Evolutionary conservation across 2,329 filamentous ascomycete genomes (phyloP).

Genomic region (Ascochyta clinopodiicola): DNA sequence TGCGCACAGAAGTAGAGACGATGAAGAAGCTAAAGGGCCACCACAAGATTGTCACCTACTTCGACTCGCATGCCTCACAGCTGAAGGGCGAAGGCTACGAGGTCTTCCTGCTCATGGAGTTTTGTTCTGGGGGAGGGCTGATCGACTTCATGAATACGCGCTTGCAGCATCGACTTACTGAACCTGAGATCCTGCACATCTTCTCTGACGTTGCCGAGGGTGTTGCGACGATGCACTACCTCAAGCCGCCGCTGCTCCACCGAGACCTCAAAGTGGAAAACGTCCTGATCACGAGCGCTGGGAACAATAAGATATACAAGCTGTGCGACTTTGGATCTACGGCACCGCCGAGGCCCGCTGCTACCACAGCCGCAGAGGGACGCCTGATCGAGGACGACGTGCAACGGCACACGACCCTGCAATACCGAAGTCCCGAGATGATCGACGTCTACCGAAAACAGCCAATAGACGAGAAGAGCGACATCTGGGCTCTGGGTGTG

Average conservation of each 20-base stretch:
- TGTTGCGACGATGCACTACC: constrained; percentile 98
- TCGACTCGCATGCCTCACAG: constrained; percentile 97
- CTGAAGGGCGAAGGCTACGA: constrained; percentile 92
- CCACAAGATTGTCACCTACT: constrained; percentile 94
- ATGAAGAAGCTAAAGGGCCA: constrained; percentile 99
- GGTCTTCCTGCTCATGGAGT: constrained; percentile 98
- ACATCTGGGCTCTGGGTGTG: constrained; percentile 97
- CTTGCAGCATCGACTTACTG: constrained; percentile 92
- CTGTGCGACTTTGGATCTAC: constrained; percentile 97
- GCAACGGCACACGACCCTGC: constrained; percentile 94
- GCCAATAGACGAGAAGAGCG: constrained; percentile 97
- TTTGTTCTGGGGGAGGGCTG: constrained; percentile 89
- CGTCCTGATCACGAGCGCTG: constrained; percentile 79
- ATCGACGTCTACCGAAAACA: constrained; percentile 96
- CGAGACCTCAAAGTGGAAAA: constrained; percentile 98
- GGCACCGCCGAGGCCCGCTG: constrained; percentile 81
- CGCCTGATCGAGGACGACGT: constrained; percentile 95
- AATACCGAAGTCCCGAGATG: constrained; percentile 98
- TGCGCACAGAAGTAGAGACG: constrained; percentile 98
- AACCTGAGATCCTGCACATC: constrained; percentile 96
- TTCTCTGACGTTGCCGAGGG: constrained; percentile 96
- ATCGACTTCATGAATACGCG: constrained; percentile 99
- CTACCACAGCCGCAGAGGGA: constrained; percentile 85
- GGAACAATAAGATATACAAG: constrained; percentile 80
- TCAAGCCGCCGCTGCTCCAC: constrained; percentile 90